These are phyloP conservation scores for Rosa persica DNA, from an alignment of 306 rosid genomes.

Conservation along the genomic window DNA sequence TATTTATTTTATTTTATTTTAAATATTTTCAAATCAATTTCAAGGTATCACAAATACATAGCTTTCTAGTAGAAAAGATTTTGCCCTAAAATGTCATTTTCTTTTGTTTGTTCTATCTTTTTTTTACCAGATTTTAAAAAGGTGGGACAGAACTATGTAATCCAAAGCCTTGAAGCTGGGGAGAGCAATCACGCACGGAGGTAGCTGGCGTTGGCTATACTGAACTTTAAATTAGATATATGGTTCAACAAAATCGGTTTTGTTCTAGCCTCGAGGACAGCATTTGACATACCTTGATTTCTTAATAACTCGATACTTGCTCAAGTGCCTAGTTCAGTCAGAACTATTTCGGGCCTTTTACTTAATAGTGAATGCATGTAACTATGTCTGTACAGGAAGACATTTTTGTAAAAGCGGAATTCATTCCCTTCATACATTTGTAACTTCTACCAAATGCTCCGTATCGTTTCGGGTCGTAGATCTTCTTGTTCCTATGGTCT, in stretches of 20 bases:
- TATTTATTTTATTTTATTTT: no score
- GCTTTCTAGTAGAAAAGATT: neutral
- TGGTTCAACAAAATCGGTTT: slow-evolving; percentile 7
- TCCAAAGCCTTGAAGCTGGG: neutral
- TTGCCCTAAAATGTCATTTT: neutral
- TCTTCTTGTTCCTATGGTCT: neutral
- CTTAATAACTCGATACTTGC: neutral
- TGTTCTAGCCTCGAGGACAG: neutral
- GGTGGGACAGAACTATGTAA: slow-evolving; percentile 23
- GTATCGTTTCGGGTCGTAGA: neutral
- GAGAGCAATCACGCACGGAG: neutral
- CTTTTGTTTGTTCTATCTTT: neutral
- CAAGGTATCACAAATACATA: neutral
- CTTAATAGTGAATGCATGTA: neutral
- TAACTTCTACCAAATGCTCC: neutral
- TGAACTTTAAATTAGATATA: neutral
- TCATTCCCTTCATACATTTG: neutral
- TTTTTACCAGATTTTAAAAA: slow-evolving; percentile 17
- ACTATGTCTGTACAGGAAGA: neutral
- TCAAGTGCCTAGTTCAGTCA: neutral
- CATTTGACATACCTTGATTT: neutral
- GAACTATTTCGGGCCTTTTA: neutral
- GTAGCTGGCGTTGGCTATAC: neutral
- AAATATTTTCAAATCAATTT: neutral
- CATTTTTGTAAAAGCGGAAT: neutral